Evolutionary conservation across 805 yeast species (phyloP).

Genomic region (Saccharomycopsis sp.): DNA sequence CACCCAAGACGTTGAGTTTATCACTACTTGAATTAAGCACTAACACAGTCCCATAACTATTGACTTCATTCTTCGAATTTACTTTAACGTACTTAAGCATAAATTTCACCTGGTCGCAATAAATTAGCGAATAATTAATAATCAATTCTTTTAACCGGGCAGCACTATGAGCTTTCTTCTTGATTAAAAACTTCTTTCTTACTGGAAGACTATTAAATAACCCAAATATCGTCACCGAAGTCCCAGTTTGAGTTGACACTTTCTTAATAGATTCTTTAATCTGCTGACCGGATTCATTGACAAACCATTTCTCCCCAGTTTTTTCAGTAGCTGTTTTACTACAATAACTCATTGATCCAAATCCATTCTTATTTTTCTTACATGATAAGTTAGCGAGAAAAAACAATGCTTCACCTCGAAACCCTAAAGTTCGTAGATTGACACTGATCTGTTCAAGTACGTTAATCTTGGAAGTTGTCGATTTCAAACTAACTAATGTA

Average conservation of each 20-base stretch:
- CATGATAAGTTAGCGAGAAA: slow-evolving; percentile 29
- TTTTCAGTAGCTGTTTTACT: slow-evolving; percentile 29
- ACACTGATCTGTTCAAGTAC: slow-evolving; percentile 27
- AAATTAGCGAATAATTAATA: slow-evolving; percentile 29
- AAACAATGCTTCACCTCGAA: slow-evolving; percentile 44
- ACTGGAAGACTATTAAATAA: slow-evolving; percentile 31
- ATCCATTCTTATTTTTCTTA: slow-evolving; percentile 5
- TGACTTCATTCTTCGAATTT: slow-evolving; percentile 5
- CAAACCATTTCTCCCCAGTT: slow-evolving; percentile 33
- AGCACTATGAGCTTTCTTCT: slow-evolving; percentile 25
- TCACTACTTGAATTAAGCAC: slow-evolving; percentile 16
- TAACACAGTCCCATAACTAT: slow-evolving; percentile 10
- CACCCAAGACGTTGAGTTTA: slow-evolving; percentile 18
- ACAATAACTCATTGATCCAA: slow-evolving; percentile 25
- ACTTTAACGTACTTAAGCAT: slow-evolving; percentile 16
- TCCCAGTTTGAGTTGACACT: slow-evolving; percentile 31
- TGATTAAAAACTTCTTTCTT: slow-evolving; percentile 28
- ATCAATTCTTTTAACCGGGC: slow-evolving; percentile 26
- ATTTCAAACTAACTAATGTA: slow-evolving; percentile 31
- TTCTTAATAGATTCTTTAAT: slow-evolving; percentile 22
- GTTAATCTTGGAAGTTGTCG: slow-evolving; percentile 37
- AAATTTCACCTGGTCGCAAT: slow-evolving; percentile 25
- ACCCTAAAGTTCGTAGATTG: slow-evolving; percentile 34
- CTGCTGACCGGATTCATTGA: slow-evolving; percentile 27
- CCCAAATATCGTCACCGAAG: slow-evolving; percentile 29